phyloP scores from a whole-genome alignment of 352 stramenopile genomes.

The Phytophthora megakarya region DNA sequence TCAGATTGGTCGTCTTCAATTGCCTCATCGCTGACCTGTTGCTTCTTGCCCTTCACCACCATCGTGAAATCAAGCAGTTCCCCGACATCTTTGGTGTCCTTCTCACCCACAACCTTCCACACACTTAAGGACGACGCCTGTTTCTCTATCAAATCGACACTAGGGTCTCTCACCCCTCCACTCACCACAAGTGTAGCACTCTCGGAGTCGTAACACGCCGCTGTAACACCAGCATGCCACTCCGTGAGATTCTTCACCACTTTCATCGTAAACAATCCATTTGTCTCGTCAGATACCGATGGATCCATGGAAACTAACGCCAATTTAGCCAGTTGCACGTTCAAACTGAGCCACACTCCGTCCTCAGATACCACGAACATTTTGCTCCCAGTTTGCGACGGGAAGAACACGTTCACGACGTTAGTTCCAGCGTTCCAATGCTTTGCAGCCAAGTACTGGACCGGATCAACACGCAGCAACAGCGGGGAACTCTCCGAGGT shows the following conservation, averaged over 20 bases:
- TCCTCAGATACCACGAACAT: conserved; percentile 52
- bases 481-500: conserved; percentile 15
- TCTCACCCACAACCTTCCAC: conserved; percentile 47
- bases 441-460: conserved; percentile 44
- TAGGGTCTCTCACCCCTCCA: conserved; percentile 61
- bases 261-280: conserved; percentile 43
- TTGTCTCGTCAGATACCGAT: conserved; percentile 6
- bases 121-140: conserved; percentile 69
- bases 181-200: conserved; percentile 56
- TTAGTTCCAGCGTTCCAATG: conserved; percentile 42
- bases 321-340: conserved; percentile 57
- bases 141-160: conserved; percentile 48
- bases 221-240: conserved; percentile 63
- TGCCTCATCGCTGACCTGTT: background rate
- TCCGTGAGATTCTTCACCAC: conserved; percentile 50
- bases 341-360: conserved; percentile 48
- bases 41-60: conserved; percentile 40
- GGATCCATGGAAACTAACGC: conserved; percentile 41
- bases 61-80: conserved; percentile 78
- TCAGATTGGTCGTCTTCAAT: conserved; percentile 1
- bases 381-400: conserved; percentile 32
- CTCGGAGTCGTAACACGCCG: conserved; percentile 44
- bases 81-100: conserved; percentile 43
- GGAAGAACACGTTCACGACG: conserved; percentile 54
- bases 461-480: conserved; percentile 41